These are phyloP conservation scores for Bipolaris gigantea DNA, from an alignment of 2,329 filamentous ascomycete species.

Conservation along the genomic window DNA sequence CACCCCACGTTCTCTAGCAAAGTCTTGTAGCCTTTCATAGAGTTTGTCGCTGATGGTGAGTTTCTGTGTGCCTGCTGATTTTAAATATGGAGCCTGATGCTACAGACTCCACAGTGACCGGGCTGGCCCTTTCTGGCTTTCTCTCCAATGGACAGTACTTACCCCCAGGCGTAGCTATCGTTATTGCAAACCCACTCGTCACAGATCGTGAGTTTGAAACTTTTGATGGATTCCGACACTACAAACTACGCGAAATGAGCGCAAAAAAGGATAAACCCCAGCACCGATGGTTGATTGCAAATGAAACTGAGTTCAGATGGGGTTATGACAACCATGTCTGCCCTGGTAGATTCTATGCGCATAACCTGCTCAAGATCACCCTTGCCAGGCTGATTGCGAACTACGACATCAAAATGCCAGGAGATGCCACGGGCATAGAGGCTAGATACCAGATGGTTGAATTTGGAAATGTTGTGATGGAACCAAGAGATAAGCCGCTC, in stretches of 20 bases:
- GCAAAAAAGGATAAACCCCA: conserved; percentile 25
- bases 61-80: not conserved
- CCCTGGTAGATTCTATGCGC: conserved; percentile 38
- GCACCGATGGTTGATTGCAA: conserved; percentile 34
- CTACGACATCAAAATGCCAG: conserved; percentile 32
- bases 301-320: conserved; percentile 27
- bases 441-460: not conserved
- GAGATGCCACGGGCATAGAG: conserved; percentile 4
- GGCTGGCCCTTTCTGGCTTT: not conserved
- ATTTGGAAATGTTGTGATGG: not conserved
- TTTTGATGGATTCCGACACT: conserved; percentile 38
- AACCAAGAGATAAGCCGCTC: not conserved
- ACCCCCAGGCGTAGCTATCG: conserved; percentile 33
- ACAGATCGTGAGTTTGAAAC: conserved; percentile 31
- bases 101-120: not conserved
- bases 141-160: conserved; percentile 58
- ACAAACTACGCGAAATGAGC: conserved; percentile 31
- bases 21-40: not conserved
- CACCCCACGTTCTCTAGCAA: not conserved
- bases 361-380: conserved; percentile 39
- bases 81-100: not conserved
- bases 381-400: conserved; percentile 28
- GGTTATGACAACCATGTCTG: conserved; percentile 38
- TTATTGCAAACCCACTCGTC: conserved; percentile 34
- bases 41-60: not conserved